Percentiles rank a stretch among this genome's conserved stretches.
Evolutionary conservation across 2,329 filamentous ascomycete genomes (phyloP).

Genomic region (Xenoacremonium recifei): DNA sequence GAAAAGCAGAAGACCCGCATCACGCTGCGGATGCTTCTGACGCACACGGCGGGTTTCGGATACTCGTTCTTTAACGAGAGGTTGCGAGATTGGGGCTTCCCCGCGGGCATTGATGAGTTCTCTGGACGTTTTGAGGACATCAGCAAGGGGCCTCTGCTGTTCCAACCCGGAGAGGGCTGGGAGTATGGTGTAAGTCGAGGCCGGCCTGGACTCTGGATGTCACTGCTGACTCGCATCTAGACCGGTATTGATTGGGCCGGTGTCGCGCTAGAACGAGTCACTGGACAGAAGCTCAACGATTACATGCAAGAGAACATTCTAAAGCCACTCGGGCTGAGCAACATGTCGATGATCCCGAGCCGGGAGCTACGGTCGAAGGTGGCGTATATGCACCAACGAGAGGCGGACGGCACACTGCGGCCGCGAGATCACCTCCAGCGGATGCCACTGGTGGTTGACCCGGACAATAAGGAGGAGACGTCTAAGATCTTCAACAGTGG

Average conservation of each 20-base stretch:
- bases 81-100: conserved; percentile 45
- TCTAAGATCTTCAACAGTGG: conserved; percentile 53
- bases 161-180: conserved; percentile 63
- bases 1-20: conserved; percentile 48
- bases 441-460: conserved; percentile 38
- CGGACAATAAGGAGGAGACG: conserved; percentile 39
- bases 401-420: conserved; percentile 39
- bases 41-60: conserved; percentile 55
- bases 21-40: conserved; percentile 57
- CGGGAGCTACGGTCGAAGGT: conserved; percentile 52
- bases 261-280: conserved; percentile 44
- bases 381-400: conserved; percentile 55
- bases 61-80: conserved; percentile 55
- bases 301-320: conserved; percentile 50
- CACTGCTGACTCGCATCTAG: conserved; percentile 29
- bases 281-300: conserved; percentile 42
- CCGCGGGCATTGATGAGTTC: conserved; percentile 57
- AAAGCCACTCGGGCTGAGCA: conserved; percentile 44
- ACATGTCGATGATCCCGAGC: conserved; percentile 57
- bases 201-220: background rate
- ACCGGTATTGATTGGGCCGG: conserved; percentile 54
- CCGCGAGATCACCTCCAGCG: conserved; percentile 50
- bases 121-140: conserved; percentile 52
- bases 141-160: conserved; percentile 52
- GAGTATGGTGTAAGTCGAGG: conserved; percentile 52